phyloP scores from a whole-genome alignment of 1,284 basidiomycete genomes.

The Melampsora abietis-canadensis region DNA sequence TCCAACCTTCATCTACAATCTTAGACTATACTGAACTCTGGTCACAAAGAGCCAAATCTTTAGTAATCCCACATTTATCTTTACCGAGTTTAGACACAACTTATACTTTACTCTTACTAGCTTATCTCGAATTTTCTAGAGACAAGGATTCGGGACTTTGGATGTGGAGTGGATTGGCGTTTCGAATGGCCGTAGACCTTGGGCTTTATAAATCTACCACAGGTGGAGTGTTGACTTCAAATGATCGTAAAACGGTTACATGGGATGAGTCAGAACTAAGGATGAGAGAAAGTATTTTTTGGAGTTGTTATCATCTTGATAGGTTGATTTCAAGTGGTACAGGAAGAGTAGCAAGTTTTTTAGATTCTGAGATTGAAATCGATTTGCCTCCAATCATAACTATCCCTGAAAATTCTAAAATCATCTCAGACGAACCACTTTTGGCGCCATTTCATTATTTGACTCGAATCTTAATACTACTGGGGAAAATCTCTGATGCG shows the following conservation, averaged over 20 bases:
- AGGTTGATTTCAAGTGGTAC: slow-evolving; percentile 44
- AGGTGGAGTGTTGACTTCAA: neutral
- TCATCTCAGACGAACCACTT: slow-evolving; percentile 15
- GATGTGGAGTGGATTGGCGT: slow-evolving; percentile 43
- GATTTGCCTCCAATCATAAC: neutral
- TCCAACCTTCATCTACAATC: slow-evolving; percentile 13
- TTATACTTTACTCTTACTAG: slow-evolving; percentile 39
- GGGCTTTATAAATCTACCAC: slow-evolving; percentile 42
- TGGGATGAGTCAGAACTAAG: slow-evolving; percentile 13
- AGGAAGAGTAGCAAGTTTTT: slow-evolving; percentile 37
- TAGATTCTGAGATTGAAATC: slow-evolving; percentile 44
- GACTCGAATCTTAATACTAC: slow-evolving; percentile 42
- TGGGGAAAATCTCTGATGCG: slow-evolving; percentile 42
- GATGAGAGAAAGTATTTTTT: slow-evolving; percentile 40
- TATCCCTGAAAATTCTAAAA: slow-evolving; percentile 2
- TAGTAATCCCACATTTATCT: slow-evolving; percentile 44
- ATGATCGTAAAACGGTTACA: too few species aligned
- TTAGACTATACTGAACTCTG: slow-evolving; percentile 32
- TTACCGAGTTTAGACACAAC: slow-evolving; percentile 41
- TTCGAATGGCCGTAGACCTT: slow-evolving; percentile 38
- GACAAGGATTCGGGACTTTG: slow-evolving; percentile 43
- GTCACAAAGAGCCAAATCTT: slow-evolving; percentile 42
- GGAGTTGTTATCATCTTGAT: slow-evolving; percentile 42
- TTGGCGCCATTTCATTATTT: slow-evolving; percentile 41
- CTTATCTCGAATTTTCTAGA: slow-evolving; percentile 42